A percentile compares a stretch with the other conserved stretches of the same genome.
Conservation (phyloP, 768 basidiomycete genomes). For the Arthromyces matolae region DNA sequence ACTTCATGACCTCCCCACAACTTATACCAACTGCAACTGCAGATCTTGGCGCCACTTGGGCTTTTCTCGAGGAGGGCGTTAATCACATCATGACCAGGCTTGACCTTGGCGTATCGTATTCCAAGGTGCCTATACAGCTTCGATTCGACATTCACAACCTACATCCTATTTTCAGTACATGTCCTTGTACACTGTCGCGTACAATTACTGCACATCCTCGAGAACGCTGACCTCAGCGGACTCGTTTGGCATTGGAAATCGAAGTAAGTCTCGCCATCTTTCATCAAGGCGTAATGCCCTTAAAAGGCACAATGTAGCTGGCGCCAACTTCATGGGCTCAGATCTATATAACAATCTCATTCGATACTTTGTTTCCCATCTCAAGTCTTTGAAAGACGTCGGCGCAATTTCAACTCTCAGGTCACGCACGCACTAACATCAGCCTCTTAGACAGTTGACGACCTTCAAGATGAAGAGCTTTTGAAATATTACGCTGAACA, state of each 20-base stretch:
- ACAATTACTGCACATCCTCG: slow-evolving; percentile 96
- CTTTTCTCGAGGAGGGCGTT: slow-evolving; percentile 80
- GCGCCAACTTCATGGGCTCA: slow-evolving; percentile 94
- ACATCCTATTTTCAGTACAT: slow-evolving; percentile 53
- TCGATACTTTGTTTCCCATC: slow-evolving; percentile 82
- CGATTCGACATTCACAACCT: not conserved
- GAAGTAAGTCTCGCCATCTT: slow-evolving; percentile 53
- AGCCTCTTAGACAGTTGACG: slow-evolving; percentile 63
- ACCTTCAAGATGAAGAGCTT: slow-evolving; percentile 81
- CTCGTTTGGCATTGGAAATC: slow-evolving; percentile 52
- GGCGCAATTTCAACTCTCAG: not conserved
- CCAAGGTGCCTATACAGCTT: slow-evolving; percentile 39
- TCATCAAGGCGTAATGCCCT: slow-evolving; percentile 22
- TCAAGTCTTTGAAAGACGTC: slow-evolving; percentile 59
- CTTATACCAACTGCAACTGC: slow-evolving; percentile 65
- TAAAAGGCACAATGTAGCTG: slow-evolving; percentile 49
- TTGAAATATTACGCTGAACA: slow-evolving; percentile 88
- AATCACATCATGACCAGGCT: slow-evolving; percentile 93
- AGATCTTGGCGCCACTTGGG: slow-evolving; percentile 84
- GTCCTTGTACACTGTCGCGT: slow-evolving; percentile 89
- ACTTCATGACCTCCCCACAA: slow-evolving; percentile 27
- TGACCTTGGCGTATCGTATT: slow-evolving; percentile 84
- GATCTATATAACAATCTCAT: slow-evolving; percentile 96
- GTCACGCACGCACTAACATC: slow-evolving; percentile 11
- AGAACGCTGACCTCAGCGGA: slow-evolving; percentile 60